Percentiles rank a stretch among this genome's conserved stretches.
Evolutionary conservation across 129 eudicot species (phyloP).

Genomic region (Artemisia annua): DNA sequence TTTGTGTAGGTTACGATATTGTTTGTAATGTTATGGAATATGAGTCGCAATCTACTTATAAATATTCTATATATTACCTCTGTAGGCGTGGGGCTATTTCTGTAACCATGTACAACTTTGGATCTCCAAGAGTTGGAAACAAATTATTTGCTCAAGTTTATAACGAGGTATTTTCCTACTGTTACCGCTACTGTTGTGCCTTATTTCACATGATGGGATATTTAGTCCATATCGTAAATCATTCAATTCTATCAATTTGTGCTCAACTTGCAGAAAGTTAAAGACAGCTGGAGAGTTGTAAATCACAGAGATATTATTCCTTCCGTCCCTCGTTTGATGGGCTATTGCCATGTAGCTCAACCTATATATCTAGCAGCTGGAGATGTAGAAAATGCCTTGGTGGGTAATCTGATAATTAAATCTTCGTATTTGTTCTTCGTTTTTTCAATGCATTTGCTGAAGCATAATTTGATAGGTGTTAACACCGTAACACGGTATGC

Average conservation of each 20-base stretch:
- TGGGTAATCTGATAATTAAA: conserved; percentile 27
- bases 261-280: conserved; percentile 62
- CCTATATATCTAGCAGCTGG: conserved; percentile 87
- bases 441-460: not conserved
- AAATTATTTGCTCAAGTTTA: conserved; percentile 75
- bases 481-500: too few relatives aligned
- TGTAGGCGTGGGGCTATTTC: conserved; percentile 72
- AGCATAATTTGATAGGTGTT: too few relatives aligned
- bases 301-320: conserved; percentile 98
- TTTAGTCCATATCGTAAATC: not conserved
- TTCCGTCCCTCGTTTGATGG: conserved; percentile 98
- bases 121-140: conserved; percentile 99
- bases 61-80: not conserved
- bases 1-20: not conserved
- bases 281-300: conserved; percentile 96
- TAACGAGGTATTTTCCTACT: conserved; percentile 56
- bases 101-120: conserved; percentile 96
- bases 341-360: conserved; percentile 98
- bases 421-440: conserved; percentile 11
- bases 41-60: not conserved
- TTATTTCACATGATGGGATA: not conserved
- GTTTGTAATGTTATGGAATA: not conserved
- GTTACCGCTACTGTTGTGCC: not conserved
- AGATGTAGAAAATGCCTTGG: conserved; percentile 52
- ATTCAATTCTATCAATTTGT: conserved; percentile 10